Base-by-base conservation (phyloP, 2,329 filamentous ascomycete species). In the Graphilbum sp. region DNA sequence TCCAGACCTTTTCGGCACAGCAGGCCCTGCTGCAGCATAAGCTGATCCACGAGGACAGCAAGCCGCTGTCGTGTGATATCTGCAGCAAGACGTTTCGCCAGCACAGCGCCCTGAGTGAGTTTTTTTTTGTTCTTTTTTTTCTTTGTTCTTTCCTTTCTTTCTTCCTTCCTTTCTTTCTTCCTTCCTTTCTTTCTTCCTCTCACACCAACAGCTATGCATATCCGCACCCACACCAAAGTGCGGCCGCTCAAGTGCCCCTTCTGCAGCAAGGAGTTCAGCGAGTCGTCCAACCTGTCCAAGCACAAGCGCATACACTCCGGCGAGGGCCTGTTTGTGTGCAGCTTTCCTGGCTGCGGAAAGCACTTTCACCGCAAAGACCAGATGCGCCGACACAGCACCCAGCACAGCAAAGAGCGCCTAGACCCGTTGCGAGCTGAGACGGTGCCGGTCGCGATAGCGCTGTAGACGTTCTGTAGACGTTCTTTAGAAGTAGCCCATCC, bases 1-100 rank as follows among this genome's bases (percentile, higher is more conserved):
- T 62, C 10, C 59, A 69, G 41, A 59, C 60, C 3, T 73, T 81
- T 48, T 79, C 76, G 1, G 75, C 75, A 2, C 71, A 75, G 46
- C 76, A 81, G 51, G 72, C 78, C 1, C 62, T 81, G 7, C 68
- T 72, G 32, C 76, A 80, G 50, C 78, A 83, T 47, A 63, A 71
- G 50, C 67, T 75, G 16, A 78, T 70, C 2, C 78, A 83, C 48
- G 76, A 74, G 0, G 72, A 74, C 30, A 67, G 72, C 43, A 76
- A 71, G 44, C 75, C 76, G 20, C 76, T 72, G 55, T 56, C 63
- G 31, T 82, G 77, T 50, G 48, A 52, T 4, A 62, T 61, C 27
- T 78, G 74, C 45, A 55, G 52, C 18, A 74, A 73, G 49, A 59
- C 61, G 0, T 81, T 81, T 49, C 73, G 76, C 37, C 75, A 79